Evolutionary conservation across 176 grass and related monocot species (phyloP).

Genomic region (Avena sativa): DNA sequence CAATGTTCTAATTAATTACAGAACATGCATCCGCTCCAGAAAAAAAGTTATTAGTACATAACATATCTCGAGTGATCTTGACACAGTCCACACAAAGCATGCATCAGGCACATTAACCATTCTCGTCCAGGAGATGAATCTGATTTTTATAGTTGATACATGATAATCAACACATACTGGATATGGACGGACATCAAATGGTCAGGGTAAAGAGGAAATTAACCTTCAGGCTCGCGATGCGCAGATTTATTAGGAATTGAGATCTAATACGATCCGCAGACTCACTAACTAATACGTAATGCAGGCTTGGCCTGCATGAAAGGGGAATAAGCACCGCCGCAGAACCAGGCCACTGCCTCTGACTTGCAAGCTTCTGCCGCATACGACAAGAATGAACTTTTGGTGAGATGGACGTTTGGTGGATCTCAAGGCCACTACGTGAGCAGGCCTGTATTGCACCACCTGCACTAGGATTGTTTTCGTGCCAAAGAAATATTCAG

Average conservation of each 20-base stretch:
- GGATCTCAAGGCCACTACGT: background rate
- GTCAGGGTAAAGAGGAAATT: too few species aligned
- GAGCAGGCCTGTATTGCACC: background rate
- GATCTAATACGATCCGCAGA: background rate
- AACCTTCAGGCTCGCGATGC: background rate
- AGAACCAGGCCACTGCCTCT: background rate
- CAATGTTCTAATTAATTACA: background rate
- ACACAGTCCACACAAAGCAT: background rate
- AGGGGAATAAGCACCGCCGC: background rate
- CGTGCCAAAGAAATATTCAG: background rate
- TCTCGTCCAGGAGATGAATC: background rate
- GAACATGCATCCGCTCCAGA: background rate
- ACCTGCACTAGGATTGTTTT: background rate
- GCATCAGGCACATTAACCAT: background rate
- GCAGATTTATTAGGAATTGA: background rate
- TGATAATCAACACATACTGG: background rate
- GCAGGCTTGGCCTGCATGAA: background rate
- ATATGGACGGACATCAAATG: too few species aligned
- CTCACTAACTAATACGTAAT: background rate
- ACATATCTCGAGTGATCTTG: background rate
- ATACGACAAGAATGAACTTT: slow-evolving; percentile 6
- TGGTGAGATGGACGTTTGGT: background rate
- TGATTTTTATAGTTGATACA: background rate
- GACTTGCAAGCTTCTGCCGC: background rate
- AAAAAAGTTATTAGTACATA: background rate